Evolutionary conservation across 2,329 filamentous ascomycete genomes (phyloP).

Genomic region (Fusarium hostae): DNA sequence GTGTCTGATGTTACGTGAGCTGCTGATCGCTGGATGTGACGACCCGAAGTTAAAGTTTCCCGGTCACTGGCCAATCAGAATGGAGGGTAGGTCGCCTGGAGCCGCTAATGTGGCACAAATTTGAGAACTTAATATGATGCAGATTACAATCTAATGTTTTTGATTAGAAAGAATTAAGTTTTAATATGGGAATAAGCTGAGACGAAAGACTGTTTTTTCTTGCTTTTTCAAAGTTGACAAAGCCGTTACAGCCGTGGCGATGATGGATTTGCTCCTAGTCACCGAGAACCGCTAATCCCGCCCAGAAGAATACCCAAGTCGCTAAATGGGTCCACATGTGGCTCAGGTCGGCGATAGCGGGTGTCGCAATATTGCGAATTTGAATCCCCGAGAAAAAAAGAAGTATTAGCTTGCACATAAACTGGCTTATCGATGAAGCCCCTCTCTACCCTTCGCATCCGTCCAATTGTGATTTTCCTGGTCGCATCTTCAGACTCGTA

Average conservation of each 20-base stretch:
- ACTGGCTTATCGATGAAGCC: neutral
- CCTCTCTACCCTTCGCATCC: neutral
- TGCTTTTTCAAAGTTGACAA: neutral
- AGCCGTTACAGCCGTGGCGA: constrained; percentile 3
- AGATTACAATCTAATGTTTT: neutral
- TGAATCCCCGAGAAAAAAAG: neutral
- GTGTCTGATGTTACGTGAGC: constrained; percentile 18
- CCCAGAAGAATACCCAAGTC: neutral
- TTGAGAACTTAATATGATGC: neutral
- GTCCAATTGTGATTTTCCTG: neutral
- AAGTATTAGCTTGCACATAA: neutral
- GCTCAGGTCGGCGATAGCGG: constrained; percentile 19
- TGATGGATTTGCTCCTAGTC: constrained; percentile 7
- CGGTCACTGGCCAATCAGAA: neutral
- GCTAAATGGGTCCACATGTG: constrained; percentile 1
- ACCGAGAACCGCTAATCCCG: constrained; percentile 33
- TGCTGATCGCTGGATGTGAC: constrained; percentile 20
- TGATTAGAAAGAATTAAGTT: neutral
- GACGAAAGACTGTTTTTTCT: neutral
- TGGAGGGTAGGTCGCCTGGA: neutral
- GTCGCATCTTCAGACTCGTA: neutral
- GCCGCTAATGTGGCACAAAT: neutral
- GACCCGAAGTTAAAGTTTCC: constrained; percentile 23
- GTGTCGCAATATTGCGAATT: constrained; percentile 19
- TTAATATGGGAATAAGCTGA: neutral